These are phyloP conservation scores for Microcyclospora pomicola DNA, from an alignment of 2,329 filamentous ascomycete species.

Conservation along the genomic window DNA sequence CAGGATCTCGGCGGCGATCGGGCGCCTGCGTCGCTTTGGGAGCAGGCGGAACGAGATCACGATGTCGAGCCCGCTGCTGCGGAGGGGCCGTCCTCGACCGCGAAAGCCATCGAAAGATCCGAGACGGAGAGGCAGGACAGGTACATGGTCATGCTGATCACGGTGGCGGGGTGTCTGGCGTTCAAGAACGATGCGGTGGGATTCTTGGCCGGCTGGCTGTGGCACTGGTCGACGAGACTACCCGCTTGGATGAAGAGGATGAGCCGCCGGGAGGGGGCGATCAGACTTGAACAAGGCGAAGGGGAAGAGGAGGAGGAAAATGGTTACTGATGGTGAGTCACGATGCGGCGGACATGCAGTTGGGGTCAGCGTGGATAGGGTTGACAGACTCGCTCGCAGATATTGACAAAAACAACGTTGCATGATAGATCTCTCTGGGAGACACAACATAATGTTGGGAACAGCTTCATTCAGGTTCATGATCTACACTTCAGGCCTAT, in stretches of 20 bases:
- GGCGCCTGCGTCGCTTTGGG: slow-evolving; percentile 46
- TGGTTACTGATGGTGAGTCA: no score
- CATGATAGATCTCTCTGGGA: no score
- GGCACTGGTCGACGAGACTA: slow-evolving; percentile 50
- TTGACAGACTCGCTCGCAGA: no score
- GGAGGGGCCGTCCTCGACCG: slow-evolving; percentile 19
- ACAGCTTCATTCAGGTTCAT: no score
- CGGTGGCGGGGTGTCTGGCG: slow-evolving; percentile 64
- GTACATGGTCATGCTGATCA: slow-evolving; percentile 85
- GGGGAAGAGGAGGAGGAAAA: no score
- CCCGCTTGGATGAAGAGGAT: slow-evolving; percentile 7
- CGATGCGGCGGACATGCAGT: no score
- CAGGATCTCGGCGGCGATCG: slow-evolving; percentile 52
- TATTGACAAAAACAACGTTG: no score
- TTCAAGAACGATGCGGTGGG: slow-evolving; percentile 86
- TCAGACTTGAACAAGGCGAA: no score
- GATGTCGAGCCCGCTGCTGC: slow-evolving; percentile 9
- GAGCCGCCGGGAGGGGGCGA: slow-evolving; percentile 3
- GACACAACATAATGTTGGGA: no score
- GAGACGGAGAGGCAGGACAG: slow-evolving; percentile 59
- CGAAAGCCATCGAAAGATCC: slow-evolving; percentile 38
- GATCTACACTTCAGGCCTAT: no score
- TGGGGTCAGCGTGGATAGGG: no score
- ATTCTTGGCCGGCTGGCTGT: slow-evolving; percentile 68
- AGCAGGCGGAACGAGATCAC: slow-evolving; percentile 26